A percentile compares a stretch with the other conserved stretches of the same genome.
phyloP scores from a whole-genome alignment of 176 grass and related monocot genomes.

The barley (Hordeum vulgare) region DNA sequence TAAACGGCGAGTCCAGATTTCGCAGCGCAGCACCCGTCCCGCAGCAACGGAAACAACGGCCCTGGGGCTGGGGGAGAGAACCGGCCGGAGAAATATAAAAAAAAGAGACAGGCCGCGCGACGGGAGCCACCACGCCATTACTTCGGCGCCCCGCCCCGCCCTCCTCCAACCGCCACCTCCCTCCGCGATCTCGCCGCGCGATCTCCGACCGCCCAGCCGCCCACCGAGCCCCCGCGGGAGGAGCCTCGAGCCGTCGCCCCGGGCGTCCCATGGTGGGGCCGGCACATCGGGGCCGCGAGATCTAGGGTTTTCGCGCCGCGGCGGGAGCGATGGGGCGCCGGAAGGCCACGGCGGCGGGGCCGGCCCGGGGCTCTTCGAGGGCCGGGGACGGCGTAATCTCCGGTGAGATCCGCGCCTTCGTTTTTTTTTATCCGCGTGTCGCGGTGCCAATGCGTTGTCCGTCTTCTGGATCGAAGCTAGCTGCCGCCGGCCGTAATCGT shows the following conservation, averaged over 20 bases:
- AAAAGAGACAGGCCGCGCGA: slow-evolving; percentile 13
- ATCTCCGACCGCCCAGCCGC: neutral
- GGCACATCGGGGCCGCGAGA: slow-evolving; percentile 7
- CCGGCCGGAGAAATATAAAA: slow-evolving; percentile 4
- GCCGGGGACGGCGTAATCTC: slow-evolving; percentile 13
- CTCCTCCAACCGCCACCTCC: neutral
- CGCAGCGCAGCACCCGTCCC: neutral
- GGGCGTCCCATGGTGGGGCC: slow-evolving; percentile 13
- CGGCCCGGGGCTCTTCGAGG: slow-evolving; percentile 20
- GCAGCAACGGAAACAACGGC: slow-evolving; percentile 40
- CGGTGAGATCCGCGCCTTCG: slow-evolving; percentile 33
- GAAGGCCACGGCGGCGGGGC: slow-evolving; percentile 6
- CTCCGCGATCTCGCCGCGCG: slow-evolving; percentile 9
- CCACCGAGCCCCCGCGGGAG: neutral
- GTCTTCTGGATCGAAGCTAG: slow-evolving; percentile 4
- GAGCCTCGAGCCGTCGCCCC: slow-evolving; percentile 1
- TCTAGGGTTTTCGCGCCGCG: slow-evolving; percentile 44
- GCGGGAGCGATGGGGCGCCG: slow-evolving; percentile 30
- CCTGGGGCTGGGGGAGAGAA: neutral
- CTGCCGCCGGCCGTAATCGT: neutral
- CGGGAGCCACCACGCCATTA: neutral
- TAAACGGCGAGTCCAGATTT: neutral
- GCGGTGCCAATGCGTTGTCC: neutral
- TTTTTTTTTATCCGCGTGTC: neutral
- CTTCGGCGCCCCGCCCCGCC: neutral